These are phyloP conservation scores for Rickenella mellea DNA, from an alignment of 768 basidiomycete species.

Conservation along the genomic window DNA sequence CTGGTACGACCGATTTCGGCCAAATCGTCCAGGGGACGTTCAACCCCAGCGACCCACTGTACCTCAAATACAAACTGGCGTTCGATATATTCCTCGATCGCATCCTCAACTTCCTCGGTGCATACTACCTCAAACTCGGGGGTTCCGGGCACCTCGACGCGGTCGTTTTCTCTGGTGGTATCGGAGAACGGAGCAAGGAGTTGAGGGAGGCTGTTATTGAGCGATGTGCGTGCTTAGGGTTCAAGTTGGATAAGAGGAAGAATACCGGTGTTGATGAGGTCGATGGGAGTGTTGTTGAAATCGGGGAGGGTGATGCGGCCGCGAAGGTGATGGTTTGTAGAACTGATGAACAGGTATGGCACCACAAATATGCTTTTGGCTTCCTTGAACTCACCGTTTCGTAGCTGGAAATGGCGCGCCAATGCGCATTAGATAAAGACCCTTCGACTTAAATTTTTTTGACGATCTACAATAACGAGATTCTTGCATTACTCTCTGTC, in stretches of 20 bases:
- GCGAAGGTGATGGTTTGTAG: constrained; percentile 45
- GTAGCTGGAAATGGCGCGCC: constrained; percentile 35
- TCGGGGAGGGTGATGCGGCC: constrained; percentile 22
- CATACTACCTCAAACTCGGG: constrained; percentile 66
- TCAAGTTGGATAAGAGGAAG: constrained; percentile 39
- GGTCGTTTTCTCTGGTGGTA: constrained; percentile 80
- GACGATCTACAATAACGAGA: no score
- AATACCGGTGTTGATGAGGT: constrained; percentile 29
- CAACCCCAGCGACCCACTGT: constrained; percentile 10
- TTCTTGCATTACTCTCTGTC: no score
- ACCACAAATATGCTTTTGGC: constrained; percentile 29
- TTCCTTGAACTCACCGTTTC: constrained; percentile 17
- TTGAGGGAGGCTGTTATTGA: constrained; percentile 51
- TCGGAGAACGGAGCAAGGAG: constrained; percentile 66
- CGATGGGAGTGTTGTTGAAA: constrained; percentile 36
- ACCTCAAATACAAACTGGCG: constrained; percentile 44
- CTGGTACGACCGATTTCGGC: constrained; percentile 78
- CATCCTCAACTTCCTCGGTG: constrained; percentile 60
- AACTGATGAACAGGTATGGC: constrained; percentile 55
- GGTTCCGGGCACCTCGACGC: constrained; percentile 51
- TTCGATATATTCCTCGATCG: constrained; percentile 77
- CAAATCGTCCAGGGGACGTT: constrained; percentile 44
- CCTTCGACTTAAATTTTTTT: no score
- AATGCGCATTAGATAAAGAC: constrained; percentile 24
- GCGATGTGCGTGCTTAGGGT: constrained; percentile 53